Base-by-base conservation (phyloP, 345 rosid genomes). In the Brassica juncea region DNA sequence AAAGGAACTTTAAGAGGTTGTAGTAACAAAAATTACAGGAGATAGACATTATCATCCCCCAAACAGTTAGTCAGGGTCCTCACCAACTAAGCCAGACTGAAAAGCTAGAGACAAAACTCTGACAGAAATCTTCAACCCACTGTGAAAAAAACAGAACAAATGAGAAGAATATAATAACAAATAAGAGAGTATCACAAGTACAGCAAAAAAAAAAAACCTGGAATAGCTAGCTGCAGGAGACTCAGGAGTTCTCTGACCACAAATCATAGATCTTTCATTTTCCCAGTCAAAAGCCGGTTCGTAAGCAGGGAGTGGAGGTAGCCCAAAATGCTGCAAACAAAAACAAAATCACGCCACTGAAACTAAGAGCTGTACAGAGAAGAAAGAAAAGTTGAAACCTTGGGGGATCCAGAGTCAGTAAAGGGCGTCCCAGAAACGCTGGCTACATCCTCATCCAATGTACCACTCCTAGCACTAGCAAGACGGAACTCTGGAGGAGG, bases 211-310 rank as follows among this genome's bases (percentile, higher is more conserved):
- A 39, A 27, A 67, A 70, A 84, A 94, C 99, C 94, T 87, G 85
- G 88, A 89, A 83, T 86, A 76, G 72, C 84, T 91, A 15, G 91
- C 78, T 34, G 82, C 70, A 71, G 91, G 91, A 79, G 91, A 79
- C 82, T 93, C 99, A 5, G 93, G 91, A 80, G 84, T 88, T 86
- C 99, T 90, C 84, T 93, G 99, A 42, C 99, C 99, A 85, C 85
- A 87, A 74, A 90, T 93, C 89, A 87, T 79, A 21, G 90, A 87
- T 83, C 99, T 90, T 87, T 95, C 99, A 83, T 85, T 93, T 80
- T 93, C 98, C 99, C 99, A 95, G 67, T 95, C 98, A 82, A 93
- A 95, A 77, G 98, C 97, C n/a, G 99, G 97, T 83, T 95, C 99
- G 73, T 95, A 95, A 34, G 99, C 93, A 84, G 98, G 99, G 31